Base-by-base conservation (phyloP, 2,329 filamentous ascomycete genomes). In the Xylariaceae sp. region DNA sequence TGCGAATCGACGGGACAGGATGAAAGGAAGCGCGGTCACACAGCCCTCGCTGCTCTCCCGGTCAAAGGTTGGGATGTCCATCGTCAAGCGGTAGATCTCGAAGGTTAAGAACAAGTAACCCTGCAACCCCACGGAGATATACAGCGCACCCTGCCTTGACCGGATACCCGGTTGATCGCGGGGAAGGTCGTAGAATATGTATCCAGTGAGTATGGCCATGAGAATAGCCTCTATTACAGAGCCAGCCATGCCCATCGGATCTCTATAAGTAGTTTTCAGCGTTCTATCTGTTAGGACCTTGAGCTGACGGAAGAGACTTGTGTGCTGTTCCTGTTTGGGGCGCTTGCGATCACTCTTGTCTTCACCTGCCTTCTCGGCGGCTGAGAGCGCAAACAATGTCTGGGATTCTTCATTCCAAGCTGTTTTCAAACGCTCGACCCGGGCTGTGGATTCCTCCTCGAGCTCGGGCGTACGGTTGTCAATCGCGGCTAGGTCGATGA, bases 51-150 rank as follows among this genome's bases (percentile, higher is more conserved):
- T 85, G 29, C 85, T 81, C 67, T 93, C 89, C 52, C 89, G 85
- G 65, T 93, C 89, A 65, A 91, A 93, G 0, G 89, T 79, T 21
- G 84, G 83, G 14, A 93, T 90, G 60, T 93, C 89, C 48, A 89
- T 81, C 0, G 87, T 90, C 55, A 93, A 74, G 3, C 90, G 84
- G 65, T 90, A 93, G 0, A 85, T 86, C 70, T 93, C 90, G 59
- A 90, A 92, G 12, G 91, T 77, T 10, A 93, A 77, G 48, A 91
- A 87, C 2, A 93, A 78, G 66, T 93, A 93, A 1, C 89, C 89
- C 66, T 93, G 89, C 5, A 93, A 77, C 3, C 84, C 87, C 6
- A 87, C 80, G 0, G 87, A 85, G 1, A 84, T 90, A 64, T 92
- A 93, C 0, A 93, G 73, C 5, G 87, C 88, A 47, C 88, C 89